Percentiles rank a stretch among this genome's conserved stretches.
These are phyloP conservation scores for Phialophora chinensis DNA, from an alignment of 2,329 filamentous ascomycete genomes.

Conservation along the genomic window DNA sequence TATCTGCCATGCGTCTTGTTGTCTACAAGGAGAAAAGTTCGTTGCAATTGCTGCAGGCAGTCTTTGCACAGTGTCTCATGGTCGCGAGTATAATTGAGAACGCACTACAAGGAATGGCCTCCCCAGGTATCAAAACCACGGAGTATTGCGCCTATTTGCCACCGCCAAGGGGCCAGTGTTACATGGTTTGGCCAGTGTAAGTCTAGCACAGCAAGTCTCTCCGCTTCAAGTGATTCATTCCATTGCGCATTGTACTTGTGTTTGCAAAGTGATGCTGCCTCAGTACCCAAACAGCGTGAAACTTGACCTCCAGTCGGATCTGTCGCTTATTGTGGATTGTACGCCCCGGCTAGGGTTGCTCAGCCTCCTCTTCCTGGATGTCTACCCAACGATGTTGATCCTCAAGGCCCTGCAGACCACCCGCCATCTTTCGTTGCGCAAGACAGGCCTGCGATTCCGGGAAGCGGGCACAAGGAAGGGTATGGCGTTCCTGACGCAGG, in stretches of 20 bases:
- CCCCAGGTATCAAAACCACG: neutral
- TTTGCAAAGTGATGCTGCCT: conserved; percentile 7
- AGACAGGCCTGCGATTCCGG: neutral
- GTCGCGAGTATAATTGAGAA: neutral
- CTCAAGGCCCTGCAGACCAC: neutral
- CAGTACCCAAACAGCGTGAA: neutral
- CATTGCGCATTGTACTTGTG: neutral
- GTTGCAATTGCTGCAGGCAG: neutral
- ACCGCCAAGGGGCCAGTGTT: conserved; percentile 6
- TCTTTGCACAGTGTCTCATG: neutral
- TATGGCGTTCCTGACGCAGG: conserved; percentile 1
- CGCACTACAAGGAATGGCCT: neutral
- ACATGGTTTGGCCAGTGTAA: neutral
- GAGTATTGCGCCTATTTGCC: conserved; percentile 1
- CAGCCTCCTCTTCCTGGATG: conserved; percentile 11
- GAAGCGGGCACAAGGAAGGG: neutral
- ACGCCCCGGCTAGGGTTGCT: conserved; percentile 11
- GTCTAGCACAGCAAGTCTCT: neutral
- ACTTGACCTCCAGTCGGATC: conserved; percentile 20
- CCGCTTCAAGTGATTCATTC: conserved; percentile 1
- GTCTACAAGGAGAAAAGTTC: neutral
- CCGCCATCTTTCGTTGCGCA: conserved; percentile 1
- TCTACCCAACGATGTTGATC: neutral
- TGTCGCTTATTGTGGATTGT: neutral
- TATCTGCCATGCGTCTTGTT: neutral